A percentile compares a stretch with the other conserved stretches of the same genome.
Conservation (phyloP, 164 flowering plant species). For the Taxillus chinensis region DNA sequence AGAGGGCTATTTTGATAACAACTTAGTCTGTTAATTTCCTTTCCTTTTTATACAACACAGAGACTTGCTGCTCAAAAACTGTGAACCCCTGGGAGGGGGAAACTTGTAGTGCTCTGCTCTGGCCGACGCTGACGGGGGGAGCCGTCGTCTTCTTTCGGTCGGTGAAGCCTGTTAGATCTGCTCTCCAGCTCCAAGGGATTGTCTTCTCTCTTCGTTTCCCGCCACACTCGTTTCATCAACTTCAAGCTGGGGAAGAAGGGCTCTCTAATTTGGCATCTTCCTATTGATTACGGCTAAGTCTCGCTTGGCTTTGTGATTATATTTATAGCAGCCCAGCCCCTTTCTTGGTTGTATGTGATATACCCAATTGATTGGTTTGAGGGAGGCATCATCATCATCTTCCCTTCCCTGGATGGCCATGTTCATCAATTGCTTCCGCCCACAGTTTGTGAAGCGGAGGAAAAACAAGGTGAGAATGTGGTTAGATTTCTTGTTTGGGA, state of each 20-base stretch:
- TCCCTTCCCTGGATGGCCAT: constrained; percentile 26
- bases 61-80: too few species aligned
- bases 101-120: constrained; percentile 59
- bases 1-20: too few species aligned
- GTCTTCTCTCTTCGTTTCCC: constrained; percentile 6
- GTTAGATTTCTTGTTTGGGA: too few species aligned
- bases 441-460: constrained; percentile 38
- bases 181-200: constrained; percentile 13
- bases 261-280: constrained; percentile 46
- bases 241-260: constrained; percentile 3
- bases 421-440: constrained; percentile 37
- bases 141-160: constrained; percentile 17
- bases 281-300: constrained; percentile 77
- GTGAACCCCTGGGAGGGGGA: constrained; percentile 21
- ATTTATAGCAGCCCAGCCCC: constrained; percentile 3
- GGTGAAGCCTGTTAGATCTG: constrained; percentile 18
- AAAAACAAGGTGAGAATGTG: constrained; percentile 36
- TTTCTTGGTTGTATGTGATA: not conserved
- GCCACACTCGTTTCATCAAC: constrained; percentile 6
- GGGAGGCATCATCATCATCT: not conserved
- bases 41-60: too few species aligned
- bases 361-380: not conserved
- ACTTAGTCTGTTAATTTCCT: too few species aligned
- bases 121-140: constrained; percentile 50
- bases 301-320: constrained; percentile 6